A percentile compares a stretch with the other conserved stretches of the same genome.
Conservation (phyloP, 805 yeast species). For the Candida pseudofarinosa region DNA sequence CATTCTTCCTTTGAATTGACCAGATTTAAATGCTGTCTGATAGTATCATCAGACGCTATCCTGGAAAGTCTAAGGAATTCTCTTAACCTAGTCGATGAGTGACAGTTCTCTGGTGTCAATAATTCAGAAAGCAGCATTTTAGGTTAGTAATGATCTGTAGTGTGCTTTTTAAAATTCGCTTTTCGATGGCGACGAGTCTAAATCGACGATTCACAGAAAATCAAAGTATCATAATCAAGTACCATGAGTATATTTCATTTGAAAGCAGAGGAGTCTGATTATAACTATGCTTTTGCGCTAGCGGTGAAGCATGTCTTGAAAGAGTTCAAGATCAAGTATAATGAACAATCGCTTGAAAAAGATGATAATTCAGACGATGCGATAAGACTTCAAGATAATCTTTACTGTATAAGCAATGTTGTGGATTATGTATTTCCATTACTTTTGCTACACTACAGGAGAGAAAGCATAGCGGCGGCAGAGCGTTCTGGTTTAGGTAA, state of each 20-base stretch:
- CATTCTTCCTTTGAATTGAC: conserved; percentile 17
- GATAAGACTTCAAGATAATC: conserved; percentile 16
- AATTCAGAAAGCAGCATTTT: background rate
- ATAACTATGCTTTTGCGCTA: conserved; percentile 21
- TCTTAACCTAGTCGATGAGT: conserved; percentile 28
- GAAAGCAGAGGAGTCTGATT: conserved; percentile 10
- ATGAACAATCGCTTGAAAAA: conserved; percentile 7
- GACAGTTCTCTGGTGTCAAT: conserved; percentile 29
- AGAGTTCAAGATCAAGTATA: conserved; percentile 4
- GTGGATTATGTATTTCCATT: conserved; percentile 11
- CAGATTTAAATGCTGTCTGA: conserved; percentile 36
- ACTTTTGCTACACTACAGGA: conserved; percentile 12
- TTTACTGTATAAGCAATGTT: conserved; percentile 15
- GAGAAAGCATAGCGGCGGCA: conserved; percentile 9
- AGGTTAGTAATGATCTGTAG: background rate
- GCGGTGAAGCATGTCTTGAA: conserved; percentile 21
- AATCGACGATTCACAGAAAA: background rate
- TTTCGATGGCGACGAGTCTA: conserved; percentile 3
- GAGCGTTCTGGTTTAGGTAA: background rate
- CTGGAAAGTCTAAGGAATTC: conserved; percentile 38
- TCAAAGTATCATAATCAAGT: background rate
- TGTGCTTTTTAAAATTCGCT: background rate
- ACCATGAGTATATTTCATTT: conserved; percentile 10
- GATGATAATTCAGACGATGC: conserved; percentile 15
- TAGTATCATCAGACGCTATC: conserved; percentile 37